These are phyloP conservation scores for Myxozyma melibiosi DNA, from an alignment of 805 yeast species.

Conservation along the genomic window DNA sequence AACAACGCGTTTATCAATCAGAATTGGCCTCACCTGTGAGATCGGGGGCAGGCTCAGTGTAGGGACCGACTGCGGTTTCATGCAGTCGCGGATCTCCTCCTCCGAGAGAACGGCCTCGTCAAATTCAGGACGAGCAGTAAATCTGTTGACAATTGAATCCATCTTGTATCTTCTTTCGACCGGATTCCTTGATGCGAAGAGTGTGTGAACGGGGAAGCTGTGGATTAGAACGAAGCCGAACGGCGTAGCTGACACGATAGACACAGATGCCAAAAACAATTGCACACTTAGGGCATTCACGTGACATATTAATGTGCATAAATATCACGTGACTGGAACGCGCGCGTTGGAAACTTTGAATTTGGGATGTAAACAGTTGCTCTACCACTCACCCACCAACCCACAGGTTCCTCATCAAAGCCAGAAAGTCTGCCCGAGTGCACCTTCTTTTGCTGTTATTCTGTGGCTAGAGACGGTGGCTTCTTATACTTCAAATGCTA, in stretches of 20 bases:
- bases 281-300: no score
- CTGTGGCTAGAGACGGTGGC: no score
- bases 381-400: no score
- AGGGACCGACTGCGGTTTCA: constrained; percentile 21
- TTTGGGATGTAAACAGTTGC: constrained; percentile 1
- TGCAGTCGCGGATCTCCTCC: constrained; percentile 26
- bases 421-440: no score
- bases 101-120: constrained; percentile 22
- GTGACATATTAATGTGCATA: no score
- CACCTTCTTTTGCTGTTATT: no score
- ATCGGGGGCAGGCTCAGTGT: constrained; percentile 40
- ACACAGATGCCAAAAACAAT: no score
- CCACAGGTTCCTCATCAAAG: no score
- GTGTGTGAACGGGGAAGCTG: no score
- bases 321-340: constrained; percentile 9
- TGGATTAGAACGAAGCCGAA: constrained; percentile 5
- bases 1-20: not conserved
- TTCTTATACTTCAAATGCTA: not conserved
- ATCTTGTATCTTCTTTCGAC: constrained; percentile 22
- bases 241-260: constrained; percentile 1
- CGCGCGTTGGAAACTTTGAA: not conserved
- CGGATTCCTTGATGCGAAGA: not conserved
- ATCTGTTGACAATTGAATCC: constrained; percentile 42
- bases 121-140: constrained; percentile 20
- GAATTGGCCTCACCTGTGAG: constrained; percentile 33